phyloP scores from a whole-genome alignment of 2,329 filamentous ascomycete species.

The Neofusicoccum ribis region DNA sequence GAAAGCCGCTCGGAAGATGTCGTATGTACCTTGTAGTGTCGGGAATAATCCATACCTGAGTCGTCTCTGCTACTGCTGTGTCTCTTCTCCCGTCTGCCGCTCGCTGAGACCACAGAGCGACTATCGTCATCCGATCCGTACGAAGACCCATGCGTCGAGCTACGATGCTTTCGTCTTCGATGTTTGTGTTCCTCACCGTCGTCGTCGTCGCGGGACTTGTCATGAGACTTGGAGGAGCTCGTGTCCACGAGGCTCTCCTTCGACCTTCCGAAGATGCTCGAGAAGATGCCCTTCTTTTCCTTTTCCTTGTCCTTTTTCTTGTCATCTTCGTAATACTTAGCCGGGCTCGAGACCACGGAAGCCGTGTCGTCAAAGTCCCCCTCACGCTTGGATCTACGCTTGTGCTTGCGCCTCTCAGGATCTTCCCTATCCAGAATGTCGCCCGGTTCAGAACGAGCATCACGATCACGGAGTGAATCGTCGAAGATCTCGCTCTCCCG shows the following conservation, averaged over 20 bases:
- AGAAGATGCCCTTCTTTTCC: conserved; percentile 46
- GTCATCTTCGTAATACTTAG: conserved; percentile 42
- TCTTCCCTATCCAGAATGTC: conserved; percentile 35
- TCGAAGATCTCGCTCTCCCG: conserved; percentile 35
- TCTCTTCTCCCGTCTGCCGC: conserved; percentile 39
- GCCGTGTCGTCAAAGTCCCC: conserved; percentile 44
- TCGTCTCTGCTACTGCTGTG: conserved; percentile 37
- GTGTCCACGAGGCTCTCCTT: conserved; percentile 14
- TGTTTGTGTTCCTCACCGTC: conserved; percentile 40
- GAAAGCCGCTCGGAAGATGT: conserved; percentile 28
- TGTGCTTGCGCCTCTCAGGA: conserved; percentile 31
- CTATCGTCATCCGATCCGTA: conserved; percentile 27
- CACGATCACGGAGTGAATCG: conserved; percentile 32
- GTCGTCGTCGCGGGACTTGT: conserved; percentile 30
- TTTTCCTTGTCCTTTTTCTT: conserved; percentile 35
- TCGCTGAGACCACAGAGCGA: conserved; percentile 36
- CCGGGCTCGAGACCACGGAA: conserved; percentile 43
- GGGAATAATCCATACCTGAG: conserved; percentile 34
- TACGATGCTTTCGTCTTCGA: conserved; percentile 46
- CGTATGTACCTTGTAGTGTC: conserved; percentile 37
- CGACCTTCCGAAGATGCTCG: conserved; percentile 46
- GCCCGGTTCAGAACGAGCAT: conserved; percentile 43
- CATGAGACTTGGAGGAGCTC: conserved; percentile 26
- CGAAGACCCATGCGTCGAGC: conserved; percentile 28
- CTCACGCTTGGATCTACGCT: conserved; percentile 38